A percentile compares a stretch with the other conserved stretches of the same genome.
phyloP scores from a whole-genome alignment of 768 basidiomycete genomes.

The Suillus hirtellus region DNA sequence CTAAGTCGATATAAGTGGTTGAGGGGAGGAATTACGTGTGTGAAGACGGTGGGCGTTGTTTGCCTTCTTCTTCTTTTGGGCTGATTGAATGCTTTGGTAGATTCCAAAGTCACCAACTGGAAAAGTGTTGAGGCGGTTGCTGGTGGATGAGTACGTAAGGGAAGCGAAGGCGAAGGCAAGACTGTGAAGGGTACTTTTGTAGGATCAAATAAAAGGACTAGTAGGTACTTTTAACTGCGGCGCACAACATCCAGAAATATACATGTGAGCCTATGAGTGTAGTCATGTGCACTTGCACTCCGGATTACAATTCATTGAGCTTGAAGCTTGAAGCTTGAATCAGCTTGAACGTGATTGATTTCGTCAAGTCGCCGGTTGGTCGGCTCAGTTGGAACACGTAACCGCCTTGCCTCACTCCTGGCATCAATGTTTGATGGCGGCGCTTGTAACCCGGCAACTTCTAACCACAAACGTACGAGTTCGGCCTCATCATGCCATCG shows the following conservation, averaged over 20 bases:
- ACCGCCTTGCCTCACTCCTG: no score
- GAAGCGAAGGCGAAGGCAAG: constrained; percentile 13
- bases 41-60: constrained; percentile 47
- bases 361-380: background rate
- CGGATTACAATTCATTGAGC: background rate
- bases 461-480: background rate
- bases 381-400: background rate
- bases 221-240: background rate
- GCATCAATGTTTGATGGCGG: no score
- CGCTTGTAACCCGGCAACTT: no score
- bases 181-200: constrained; percentile 12
- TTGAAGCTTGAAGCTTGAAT: no score
- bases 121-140: constrained; percentile 56
- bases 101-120: constrained; percentile 70
- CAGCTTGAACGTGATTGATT: background rate
- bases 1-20: constrained; percentile 73
- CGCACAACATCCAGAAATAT: no score
- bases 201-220: background rate
- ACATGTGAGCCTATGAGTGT: background rate
- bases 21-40: constrained; percentile 63
- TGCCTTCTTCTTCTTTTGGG: background rate
- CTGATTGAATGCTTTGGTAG: constrained; percentile 30
- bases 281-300: background rate
- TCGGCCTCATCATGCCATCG: background rate
- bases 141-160: constrained; percentile 54